A percentile compares a stretch with the other conserved stretches of the same genome.
phyloP scores from a whole-genome alignment of 1,284 basidiomycete genomes.

The Mycosarcoma mackinlayi region DNA sequence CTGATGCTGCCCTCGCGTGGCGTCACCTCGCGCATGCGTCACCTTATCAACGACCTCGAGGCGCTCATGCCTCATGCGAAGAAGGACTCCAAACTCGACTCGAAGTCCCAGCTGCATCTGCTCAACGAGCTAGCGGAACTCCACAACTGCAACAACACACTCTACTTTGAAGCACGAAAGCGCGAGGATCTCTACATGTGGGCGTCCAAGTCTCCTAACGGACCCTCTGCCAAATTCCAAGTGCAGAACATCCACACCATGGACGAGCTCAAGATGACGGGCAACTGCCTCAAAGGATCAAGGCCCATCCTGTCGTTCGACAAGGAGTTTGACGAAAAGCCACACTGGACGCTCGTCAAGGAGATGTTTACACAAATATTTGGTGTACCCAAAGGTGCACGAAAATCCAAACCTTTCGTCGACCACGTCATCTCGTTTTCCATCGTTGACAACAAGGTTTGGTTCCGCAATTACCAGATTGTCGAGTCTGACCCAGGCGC shows the following conservation, averaged over 20 bases:
- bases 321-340: slow-evolving; percentile 85
- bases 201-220: slow-evolving; percentile 97
- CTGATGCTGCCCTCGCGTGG: slow-evolving; percentile 92
- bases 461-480: slow-evolving; percentile 97
- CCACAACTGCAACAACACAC: slow-evolving; percentile 95
- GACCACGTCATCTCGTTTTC: slow-evolving; percentile 98
- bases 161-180: slow-evolving; percentile 96
- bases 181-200: slow-evolving; percentile 93
- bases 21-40: slow-evolving; percentile 94
- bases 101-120: slow-evolving; percentile 91
- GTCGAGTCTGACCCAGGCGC: slow-evolving; percentile 74
- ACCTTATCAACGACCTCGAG: slow-evolving; percentile 95
- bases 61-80: slow-evolving; percentile 92
- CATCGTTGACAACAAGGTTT: slow-evolving; percentile 93
- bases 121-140: slow-evolving; percentile 97
- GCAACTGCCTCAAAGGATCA: slow-evolving; percentile 96
- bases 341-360: slow-evolving; percentile 89
- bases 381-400: slow-evolving; percentile 86
- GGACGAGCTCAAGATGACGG: slow-evolving; percentile 99
- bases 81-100: slow-evolving; percentile 82
- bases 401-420: slow-evolving; percentile 94
- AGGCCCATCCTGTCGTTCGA: slow-evolving; percentile 93
- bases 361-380: slow-evolving; percentile 98
- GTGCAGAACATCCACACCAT: slow-evolving; percentile 99
- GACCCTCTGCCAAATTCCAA: slow-evolving; percentile 95